These are phyloP conservation scores for Ceratopteris richardii DNA, from an alignment of 75 land plant species.

Conservation along the genomic window DNA sequence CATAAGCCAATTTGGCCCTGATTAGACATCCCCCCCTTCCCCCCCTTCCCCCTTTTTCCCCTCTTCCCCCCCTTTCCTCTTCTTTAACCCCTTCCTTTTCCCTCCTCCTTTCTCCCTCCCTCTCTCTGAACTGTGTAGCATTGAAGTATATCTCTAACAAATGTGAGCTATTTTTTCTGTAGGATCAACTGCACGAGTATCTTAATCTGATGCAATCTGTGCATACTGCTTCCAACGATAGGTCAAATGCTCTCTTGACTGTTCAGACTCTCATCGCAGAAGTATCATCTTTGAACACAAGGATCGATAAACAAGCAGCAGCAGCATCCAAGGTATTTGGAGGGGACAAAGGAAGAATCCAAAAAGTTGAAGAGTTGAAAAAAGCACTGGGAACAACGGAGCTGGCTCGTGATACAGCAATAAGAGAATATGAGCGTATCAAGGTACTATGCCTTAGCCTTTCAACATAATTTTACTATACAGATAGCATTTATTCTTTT, in stretches of 20 bases:
- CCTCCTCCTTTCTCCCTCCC: no score
- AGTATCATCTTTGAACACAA: conserved; percentile 17
- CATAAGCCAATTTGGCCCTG: no score
- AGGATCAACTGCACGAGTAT: conserved; percentile 48
- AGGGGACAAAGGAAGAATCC: conserved; percentile 29
- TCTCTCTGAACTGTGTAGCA: no score
- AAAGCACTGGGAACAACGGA: conserved; percentile 27
- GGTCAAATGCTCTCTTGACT: conserved; percentile 37
- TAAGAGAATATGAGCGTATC: conserved; percentile 34
- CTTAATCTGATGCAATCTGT: conserved; percentile 43
- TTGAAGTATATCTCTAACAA: no score
- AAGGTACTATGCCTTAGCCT: conserved; percentile 21
- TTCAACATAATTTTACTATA: background rate
- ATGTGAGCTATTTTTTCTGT: background rate
- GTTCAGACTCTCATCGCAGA: conserved; percentile 41
- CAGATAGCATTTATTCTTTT: background rate
- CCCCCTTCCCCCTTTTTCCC: no score
- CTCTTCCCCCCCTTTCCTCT: no score
- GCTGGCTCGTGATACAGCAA: conserved; percentile 30
- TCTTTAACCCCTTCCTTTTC: no score
- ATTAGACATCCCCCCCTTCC: no score
- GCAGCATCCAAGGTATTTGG: conserved; percentile 43
- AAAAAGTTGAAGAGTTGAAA: conserved; percentile 37
- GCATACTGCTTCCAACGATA: conserved; percentile 33
- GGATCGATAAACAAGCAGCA: conserved; percentile 27